Evolutionary conservation across 2,329 filamentous ascomycete species (phyloP).

Genomic region (Xylariomycetidae sp.): DNA sequence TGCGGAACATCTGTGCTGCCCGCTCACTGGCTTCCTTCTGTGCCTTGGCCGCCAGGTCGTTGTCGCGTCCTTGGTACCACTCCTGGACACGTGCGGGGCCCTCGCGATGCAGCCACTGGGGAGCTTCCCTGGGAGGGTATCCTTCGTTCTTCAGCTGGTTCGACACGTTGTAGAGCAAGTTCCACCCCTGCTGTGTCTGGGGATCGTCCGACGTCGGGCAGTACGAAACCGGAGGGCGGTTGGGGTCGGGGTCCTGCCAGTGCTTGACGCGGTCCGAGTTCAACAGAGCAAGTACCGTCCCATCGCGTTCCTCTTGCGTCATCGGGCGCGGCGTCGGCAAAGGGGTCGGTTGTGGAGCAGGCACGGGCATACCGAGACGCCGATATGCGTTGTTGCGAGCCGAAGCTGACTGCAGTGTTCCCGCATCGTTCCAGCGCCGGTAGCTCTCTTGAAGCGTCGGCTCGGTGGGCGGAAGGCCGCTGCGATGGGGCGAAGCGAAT

Average conservation of each 20-base stretch:
- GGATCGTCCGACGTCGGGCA: no score
- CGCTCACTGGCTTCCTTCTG: conserved; percentile 33
- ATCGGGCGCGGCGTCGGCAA: conserved; percentile 27
- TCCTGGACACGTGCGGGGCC: conserved; percentile 41
- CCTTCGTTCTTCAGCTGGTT: conserved; percentile 38
- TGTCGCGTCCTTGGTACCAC: conserved; percentile 47
- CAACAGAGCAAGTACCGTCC: conserved; percentile 36
- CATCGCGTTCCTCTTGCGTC: conserved; percentile 30
- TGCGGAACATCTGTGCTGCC: conserved; percentile 22
- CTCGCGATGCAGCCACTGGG: conserved; percentile 44
- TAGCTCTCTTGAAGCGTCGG: conserved; percentile 43
- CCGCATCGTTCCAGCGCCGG: conserved; percentile 42
- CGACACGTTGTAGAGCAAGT: conserved; percentile 36
- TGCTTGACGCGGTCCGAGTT: conserved; percentile 35
- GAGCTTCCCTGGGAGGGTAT: conserved; percentile 45
- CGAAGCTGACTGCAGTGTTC: no score
- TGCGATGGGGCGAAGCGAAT: conserved; percentile 22
- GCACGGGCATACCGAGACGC: no score
- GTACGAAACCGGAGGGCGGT: no score
- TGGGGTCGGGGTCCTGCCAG: conserved; percentile 37
- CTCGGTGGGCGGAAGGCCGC: conserved; percentile 33
- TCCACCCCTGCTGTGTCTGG: conserved; percentile 26
- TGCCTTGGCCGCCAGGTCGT: conserved; percentile 31
- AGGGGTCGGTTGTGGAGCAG: no score
- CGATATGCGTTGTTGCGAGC: no score